phyloP scores from a whole-genome alignment of 306 rosid genomes.

The Quillaja saponaria region DNA sequence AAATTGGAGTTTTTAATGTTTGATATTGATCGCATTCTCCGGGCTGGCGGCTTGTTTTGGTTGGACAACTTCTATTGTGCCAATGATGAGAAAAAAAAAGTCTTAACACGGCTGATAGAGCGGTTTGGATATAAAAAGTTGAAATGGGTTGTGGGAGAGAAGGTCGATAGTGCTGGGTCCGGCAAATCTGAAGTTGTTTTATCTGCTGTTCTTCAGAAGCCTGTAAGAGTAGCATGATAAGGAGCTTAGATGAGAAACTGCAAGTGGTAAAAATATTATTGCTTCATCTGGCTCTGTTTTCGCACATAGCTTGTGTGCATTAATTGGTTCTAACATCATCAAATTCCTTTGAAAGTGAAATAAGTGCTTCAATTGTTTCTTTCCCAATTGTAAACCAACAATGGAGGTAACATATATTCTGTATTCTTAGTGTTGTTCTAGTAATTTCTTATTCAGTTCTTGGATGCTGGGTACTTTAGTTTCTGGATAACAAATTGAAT shows the following conservation, averaged over 20 bases:
- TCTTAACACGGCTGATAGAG: slow-evolving; percentile 75
- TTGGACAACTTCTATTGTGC: slow-evolving; percentile 71
- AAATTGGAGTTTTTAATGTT: slow-evolving; percentile 86
- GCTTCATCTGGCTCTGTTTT: slow-evolving; percentile 26
- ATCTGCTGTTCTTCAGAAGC: slow-evolving; percentile 87
- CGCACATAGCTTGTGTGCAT: slow-evolving; percentile 30
- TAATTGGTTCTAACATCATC: slow-evolving; percentile 40
- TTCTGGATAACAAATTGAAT: background rate
- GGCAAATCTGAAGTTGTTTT: slow-evolving; percentile 60
- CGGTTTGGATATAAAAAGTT: slow-evolving; percentile 81
- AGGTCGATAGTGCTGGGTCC: slow-evolving; percentile 45
- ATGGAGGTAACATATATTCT: slow-evolving; percentile 35
- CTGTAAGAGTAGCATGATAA: slow-evolving; percentile 60
- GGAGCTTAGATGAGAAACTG: slow-evolving; percentile 20
- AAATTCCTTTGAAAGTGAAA: slow-evolving; percentile 44
- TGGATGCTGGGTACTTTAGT: slow-evolving; percentile 17
- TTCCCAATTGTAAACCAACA: slow-evolving; percentile 42
- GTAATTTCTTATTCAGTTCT: slow-evolving; percentile 25
- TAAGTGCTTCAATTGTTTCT: slow-evolving; percentile 44
- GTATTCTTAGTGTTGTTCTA: slow-evolving; percentile 29
- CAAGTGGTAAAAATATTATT: slow-evolving; percentile 43
- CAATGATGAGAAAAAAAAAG: slow-evolving; percentile 69
- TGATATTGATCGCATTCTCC: slow-evolving; percentile 71
- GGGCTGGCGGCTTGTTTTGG: slow-evolving; percentile 91
- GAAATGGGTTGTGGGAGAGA: slow-evolving; percentile 92